Evolutionary conservation across 2,329 filamentous ascomycete species (phyloP), one percentile per base, ranked within the genome.

Genomic region (Thermomyces lanuginosus): DNA sequence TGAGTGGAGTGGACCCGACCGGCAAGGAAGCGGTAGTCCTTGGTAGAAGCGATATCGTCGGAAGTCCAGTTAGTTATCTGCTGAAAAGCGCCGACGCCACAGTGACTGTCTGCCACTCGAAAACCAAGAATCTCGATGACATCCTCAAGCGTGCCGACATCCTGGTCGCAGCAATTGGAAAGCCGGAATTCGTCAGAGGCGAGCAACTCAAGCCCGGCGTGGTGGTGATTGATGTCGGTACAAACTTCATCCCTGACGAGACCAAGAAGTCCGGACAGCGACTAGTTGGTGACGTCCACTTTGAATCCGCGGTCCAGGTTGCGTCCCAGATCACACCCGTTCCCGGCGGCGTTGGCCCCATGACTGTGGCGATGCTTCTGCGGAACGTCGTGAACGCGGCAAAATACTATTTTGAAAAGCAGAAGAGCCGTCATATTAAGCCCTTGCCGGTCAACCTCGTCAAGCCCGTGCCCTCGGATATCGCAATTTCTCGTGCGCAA

Each of bases 351-450:
- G 89, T 98, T 32, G 89, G 89, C 0, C 89, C 89, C 26, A 98
- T 98, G 89, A 98, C 89, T 3, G 84, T 98, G 36, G 89, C 89
- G 33, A 98, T 98, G 89, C 65, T 98, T 24, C 62, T 98, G 43
- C 80, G 92, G 55, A 98, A 98, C 47, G 84, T 95, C 6, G 77
- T 95, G 29, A 77, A 86, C 41, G 76, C 86, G 17, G 77, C 89
- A 18, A 76, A 74, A 25, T 61, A 69, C 31, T 84, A 81, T 46
- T 89, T 89, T 37, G 80, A 89, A 37, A 69, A 70, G 34, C 77
- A 91, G 51, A 91, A 81, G 58, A 64, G 75, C 36, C 71, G 89
- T 32, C 73, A 70, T 40, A 79, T 91, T 36, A 67, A 71, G 4
- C 81, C 89, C 12, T 64, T 95, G n/a, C 79, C 82, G 4, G 58